Evolutionary conservation across 148 eudicot genomes (phyloP), one percentile per base, ranked within the genome.

Genomic region (Vaccinium darrowii): DNA sequence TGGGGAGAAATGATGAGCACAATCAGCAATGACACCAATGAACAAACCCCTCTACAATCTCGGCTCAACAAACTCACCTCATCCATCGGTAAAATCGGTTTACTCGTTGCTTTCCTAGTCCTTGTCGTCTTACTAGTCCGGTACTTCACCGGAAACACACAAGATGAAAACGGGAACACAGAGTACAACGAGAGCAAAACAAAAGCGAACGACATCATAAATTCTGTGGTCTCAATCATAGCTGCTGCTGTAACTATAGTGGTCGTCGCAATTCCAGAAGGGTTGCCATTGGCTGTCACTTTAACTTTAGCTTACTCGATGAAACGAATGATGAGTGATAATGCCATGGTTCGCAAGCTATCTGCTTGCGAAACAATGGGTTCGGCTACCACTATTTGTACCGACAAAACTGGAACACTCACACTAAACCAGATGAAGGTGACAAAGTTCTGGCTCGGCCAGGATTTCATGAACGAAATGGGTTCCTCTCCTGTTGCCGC

Each of bases 301-400:
- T 57, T 81, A 16, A 81, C 83, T 47, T 12, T 81, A 0, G 75
- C 83, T 39, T 81, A 81, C 47, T 63, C 83, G 0, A 81, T 63
- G 75, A 81, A 81, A n/a, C 67, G 56, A n/a, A 81, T 81, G 82
- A 79, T 79, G 82, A 23, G 74, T 39, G 83, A 81, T n/a, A 52
- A 81, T 2, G 74, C 74, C 30, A 81, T 81, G 83, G 83, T 81
- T 60, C 30, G 74, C 12, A 81, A 81, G 56, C 74, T 81, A 10
- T 21, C 83, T 60, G 83, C 83, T 39, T 81, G 83, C 6, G 83
- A 81, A 63, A 81, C 83, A 10, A 81, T 81, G 83, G 74, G 83
- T 9, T 62, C 74, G 0, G 74, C 74, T 12, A 81, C 83, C n/a
- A 43, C n/a, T n/a, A 62, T 81, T 9, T 81, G 83, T n/a, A 81